Evolutionary conservation across 1,284 basidiomycete genomes (phyloP).

Genomic region (Trichosporon asahii): DNA sequence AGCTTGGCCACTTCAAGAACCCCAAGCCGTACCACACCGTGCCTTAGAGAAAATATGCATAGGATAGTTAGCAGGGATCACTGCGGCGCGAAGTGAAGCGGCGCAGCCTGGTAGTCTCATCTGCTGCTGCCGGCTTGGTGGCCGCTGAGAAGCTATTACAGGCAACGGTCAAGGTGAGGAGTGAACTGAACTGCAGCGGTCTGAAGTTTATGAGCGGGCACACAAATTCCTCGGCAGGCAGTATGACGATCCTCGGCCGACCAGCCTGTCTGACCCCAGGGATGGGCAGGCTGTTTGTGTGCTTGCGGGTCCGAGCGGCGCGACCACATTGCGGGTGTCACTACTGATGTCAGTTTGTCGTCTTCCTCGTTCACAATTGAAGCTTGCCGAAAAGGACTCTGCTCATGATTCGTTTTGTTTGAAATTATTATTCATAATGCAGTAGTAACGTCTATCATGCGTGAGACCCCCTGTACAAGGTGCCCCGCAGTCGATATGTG

Average conservation of each 20-base stretch:
- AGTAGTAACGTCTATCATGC: not conserved
- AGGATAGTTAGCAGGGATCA: constrained; percentile 10
- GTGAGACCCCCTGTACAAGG: not conserved
- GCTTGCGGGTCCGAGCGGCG: not conserved
- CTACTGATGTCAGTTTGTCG: too few species aligned
- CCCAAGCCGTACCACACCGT: constrained; percentile 54
- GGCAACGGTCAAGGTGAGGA: too few species aligned
- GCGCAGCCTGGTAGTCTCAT: too few species aligned
- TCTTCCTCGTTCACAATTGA: too few species aligned
- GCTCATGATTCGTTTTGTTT: too few species aligned
- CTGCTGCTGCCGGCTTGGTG: too few species aligned
- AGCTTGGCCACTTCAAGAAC: constrained; percentile 49
- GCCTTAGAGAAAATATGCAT: constrained; percentile 41
- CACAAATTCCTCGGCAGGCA: not conserved
- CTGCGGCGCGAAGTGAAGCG: not conserved
- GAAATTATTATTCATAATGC: not conserved
- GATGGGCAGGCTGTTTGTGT: not conserved
- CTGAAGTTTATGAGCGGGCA: too few species aligned
- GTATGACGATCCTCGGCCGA: not conserved
- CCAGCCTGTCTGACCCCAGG: too few species aligned
- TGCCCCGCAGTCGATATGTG: not conserved
- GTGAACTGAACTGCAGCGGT: too few species aligned
- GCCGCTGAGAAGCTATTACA: too few species aligned
- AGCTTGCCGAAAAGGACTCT: too few species aligned
- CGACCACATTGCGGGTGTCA: too few species aligned